phyloP scores from a whole-genome alignment of 2,329 filamentous ascomycete genomes.

The Macrophomina phaseolina region DNA sequence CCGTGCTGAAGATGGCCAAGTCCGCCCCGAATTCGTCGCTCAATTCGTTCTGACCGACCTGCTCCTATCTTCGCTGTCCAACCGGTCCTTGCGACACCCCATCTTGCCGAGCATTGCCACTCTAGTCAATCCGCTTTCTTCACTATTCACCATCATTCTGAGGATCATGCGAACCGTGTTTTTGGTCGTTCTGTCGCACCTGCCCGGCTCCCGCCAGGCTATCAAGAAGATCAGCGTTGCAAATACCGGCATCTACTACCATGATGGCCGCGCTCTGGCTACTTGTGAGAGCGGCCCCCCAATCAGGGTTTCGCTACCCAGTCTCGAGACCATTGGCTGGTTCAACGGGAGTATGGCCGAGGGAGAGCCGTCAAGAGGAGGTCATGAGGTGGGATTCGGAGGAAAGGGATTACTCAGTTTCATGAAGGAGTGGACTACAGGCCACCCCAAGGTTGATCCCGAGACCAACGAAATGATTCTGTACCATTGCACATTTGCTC shows the following conservation, averaged over 20 bases:
- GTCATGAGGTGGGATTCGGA: slow-evolving; percentile 52
- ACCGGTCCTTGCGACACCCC: slow-evolving; percentile 56
- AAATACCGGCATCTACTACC: slow-evolving; percentile 70
- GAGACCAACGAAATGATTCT: slow-evolving; percentile 68
- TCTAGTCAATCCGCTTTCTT: slow-evolving; percentile 64
- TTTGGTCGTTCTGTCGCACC: slow-evolving; percentile 62
- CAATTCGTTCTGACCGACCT: slow-evolving; percentile 73
- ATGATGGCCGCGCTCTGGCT: slow-evolving; percentile 71
- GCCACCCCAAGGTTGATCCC: slow-evolving; percentile 71
- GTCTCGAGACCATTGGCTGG: slow-evolving; percentile 72
- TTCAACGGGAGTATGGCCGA: slow-evolving; percentile 66
- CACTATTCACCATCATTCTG: slow-evolving; percentile 56
- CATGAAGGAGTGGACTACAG: slow-evolving; percentile 74
- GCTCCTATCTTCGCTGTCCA: slow-evolving; percentile 61
- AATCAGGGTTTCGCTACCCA: slow-evolving; percentile 67
- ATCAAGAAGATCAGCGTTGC: slow-evolving; percentile 74
- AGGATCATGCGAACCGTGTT: slow-evolving; percentile 63
- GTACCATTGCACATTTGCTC: slow-evolving; percentile 69
- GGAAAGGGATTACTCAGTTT: slow-evolving; percentile 63
- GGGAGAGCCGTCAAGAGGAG: slow-evolving; percentile 49
- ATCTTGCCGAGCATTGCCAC: slow-evolving; percentile 72
- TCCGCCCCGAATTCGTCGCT: slow-evolving; percentile 70
- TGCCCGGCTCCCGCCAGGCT: slow-evolving; percentile 60
- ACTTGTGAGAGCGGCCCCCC: slow-evolving; percentile 75
- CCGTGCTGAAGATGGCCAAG: slow-evolving; percentile 42